Percentiles rank a stretch among this genome's conserved stretches.
Evolutionary conservation across 2,329 filamentous ascomycete species (phyloP).

Genomic region (Davidsoniella neocaledoniae): DNA sequence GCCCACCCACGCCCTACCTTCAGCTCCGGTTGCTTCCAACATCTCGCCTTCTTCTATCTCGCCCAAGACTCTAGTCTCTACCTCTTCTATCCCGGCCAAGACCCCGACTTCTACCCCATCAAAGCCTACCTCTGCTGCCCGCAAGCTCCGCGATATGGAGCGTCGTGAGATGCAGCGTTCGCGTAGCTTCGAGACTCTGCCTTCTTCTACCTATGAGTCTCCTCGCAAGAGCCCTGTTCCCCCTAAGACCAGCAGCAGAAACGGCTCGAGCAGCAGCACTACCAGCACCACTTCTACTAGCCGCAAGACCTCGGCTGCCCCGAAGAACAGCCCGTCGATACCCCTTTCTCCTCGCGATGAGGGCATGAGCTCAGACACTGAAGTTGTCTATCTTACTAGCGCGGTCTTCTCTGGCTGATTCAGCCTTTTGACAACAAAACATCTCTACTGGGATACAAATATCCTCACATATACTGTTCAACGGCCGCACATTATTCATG

Average conservation of each 20-base stretch:
- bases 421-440: background rate
- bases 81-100: slow-evolving; percentile 14
- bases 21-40: slow-evolving; percentile 10
- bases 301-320: slow-evolving; percentile 21
- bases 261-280: too few relatives aligned
- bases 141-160: slow-evolving; percentile 19
- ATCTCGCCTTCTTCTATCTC: slow-evolving; percentile 16
- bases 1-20: slow-evolving; percentile 25
- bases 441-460: slow-evolving; percentile 1
- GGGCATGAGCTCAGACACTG: slow-evolving; percentile 17
- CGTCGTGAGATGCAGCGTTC: slow-evolving; percentile 29
- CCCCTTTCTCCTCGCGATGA: slow-evolving; percentile 14
- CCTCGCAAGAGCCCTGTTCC: slow-evolving; percentile 7
- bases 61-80: slow-evolving; percentile 21
- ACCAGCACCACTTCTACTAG: slow-evolving; percentile 16
- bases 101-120: slow-evolving; percentile 11
- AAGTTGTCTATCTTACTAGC: slow-evolving; percentile 29
- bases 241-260: background rate
- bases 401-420: slow-evolving; percentile 30
- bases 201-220: slow-evolving; percentile 18
- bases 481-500: too few relatives aligned
- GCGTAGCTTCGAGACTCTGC: slow-evolving; percentile 34
- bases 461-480: too few relatives aligned
- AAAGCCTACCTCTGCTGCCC: slow-evolving; percentile 12
- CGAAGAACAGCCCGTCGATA: slow-evolving; percentile 14